These are phyloP conservation scores for Fusarium marasasianum DNA, from an alignment of 2,329 filamentous ascomycete genomes.

Conservation along the genomic window DNA sequence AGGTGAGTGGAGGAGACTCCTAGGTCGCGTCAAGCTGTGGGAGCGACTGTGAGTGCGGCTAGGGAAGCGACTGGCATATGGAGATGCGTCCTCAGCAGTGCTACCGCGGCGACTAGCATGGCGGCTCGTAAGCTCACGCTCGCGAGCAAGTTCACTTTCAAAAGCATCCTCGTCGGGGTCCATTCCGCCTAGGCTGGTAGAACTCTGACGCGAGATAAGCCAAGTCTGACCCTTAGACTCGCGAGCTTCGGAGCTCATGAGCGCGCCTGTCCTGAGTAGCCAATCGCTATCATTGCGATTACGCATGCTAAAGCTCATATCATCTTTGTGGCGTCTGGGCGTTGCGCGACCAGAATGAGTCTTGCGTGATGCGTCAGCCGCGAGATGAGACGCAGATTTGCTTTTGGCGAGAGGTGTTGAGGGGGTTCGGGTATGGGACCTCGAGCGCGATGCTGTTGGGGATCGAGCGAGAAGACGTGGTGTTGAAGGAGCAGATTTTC, in stretches of 20 bases:
- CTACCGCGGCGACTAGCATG: conserved; percentile 60
- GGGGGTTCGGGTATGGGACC: conserved; percentile 54
- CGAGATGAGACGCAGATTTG: conserved; percentile 69
- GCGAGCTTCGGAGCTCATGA: conserved; percentile 69
- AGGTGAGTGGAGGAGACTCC: conserved; percentile 56
- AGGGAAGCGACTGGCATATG: conserved; percentile 55
- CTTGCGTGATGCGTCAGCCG: conserved; percentile 35
- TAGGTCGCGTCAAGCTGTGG: conserved; percentile 47
- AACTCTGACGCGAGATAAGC: conserved; percentile 72
- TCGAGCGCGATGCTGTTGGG: conserved; percentile 59
- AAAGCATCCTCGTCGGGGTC: conserved; percentile 64
- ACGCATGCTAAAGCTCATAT: conserved; percentile 41
- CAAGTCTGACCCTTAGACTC: conserved; percentile 76
- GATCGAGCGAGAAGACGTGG: conserved; percentile 70
- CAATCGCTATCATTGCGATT: conserved; percentile 68
- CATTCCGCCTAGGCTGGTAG: conserved; percentile 66
- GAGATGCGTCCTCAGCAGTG: conserved; percentile 47
- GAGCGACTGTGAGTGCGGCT: conserved; percentile 56
- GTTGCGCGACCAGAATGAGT: conserved; percentile 46
- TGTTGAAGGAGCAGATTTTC: conserved; percentile 71
- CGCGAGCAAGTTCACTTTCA: conserved; percentile 61
- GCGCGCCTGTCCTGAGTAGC: conserved; percentile 70
- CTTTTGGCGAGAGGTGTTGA: conserved; percentile 64
- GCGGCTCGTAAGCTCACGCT: conserved; percentile 60
- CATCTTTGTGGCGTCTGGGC: conserved; percentile 48